Evolutionary conservation across 2,329 filamentous ascomycete species (phyloP).

Genomic region (Seiridium cupressi): DNA sequence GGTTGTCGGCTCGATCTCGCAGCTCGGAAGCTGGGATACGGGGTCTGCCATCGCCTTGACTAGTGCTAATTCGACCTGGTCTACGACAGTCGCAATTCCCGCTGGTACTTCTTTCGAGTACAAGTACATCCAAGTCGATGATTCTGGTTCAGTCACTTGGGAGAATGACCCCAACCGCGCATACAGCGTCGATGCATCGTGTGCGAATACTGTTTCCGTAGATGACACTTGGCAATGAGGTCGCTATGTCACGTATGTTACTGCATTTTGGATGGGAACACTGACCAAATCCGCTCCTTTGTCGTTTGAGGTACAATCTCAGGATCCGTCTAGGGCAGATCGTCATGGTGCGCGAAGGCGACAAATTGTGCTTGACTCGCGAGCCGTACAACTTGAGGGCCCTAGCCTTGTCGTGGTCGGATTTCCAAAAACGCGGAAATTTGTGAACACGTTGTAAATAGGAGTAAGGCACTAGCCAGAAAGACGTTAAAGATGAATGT

Average conservation of each 20-base stretch:
- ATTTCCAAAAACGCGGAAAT: too few relatives aligned
- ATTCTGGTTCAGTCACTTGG: conserved; percentile 42
- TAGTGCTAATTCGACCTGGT: conserved; percentile 46
- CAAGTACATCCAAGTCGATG: conserved; percentile 47
- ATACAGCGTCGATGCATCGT: conserved; percentile 3
- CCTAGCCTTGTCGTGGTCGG: too few relatives aligned
- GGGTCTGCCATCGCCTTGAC: conserved; percentile 37
- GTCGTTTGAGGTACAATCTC: not conserved
- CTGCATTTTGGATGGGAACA: too few relatives aligned
- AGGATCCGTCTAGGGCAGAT: too few relatives aligned
- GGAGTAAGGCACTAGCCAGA: too few relatives aligned
- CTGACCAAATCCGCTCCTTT: not conserved
- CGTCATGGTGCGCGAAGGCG: too few relatives aligned
- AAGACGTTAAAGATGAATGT: too few relatives aligned
- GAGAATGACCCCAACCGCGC: conserved; percentile 37
- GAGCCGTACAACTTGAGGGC: too few relatives aligned
- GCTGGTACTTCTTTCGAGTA: conserved; percentile 45
- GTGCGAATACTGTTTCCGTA: not conserved
- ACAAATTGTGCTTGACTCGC: too few relatives aligned
- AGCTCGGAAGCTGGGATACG: conserved; percentile 46
- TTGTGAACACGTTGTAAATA: too few relatives aligned
- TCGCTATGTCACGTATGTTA: too few relatives aligned
- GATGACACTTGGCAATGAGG: conserved; percentile 3
- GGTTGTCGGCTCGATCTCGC: conserved; percentile 31
- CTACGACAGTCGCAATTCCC: conserved; percentile 37